Evolutionary conservation across 2,329 filamentous ascomycete genomes (phyloP).

Genomic region (Aurifilum marmelostoma): DNA sequence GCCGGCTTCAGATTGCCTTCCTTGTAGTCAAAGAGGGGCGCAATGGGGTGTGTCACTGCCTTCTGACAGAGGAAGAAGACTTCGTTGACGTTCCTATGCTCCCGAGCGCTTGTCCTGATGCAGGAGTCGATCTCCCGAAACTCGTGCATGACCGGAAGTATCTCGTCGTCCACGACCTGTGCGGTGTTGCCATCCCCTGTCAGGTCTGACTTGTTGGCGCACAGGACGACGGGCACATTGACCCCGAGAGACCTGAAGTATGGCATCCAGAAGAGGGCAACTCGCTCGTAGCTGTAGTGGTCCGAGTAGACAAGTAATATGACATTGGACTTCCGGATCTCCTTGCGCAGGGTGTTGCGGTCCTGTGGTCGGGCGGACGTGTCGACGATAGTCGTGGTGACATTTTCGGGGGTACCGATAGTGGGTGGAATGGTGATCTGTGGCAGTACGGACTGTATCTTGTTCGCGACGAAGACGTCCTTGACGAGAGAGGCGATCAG

Average conservation of each 20-base stretch:
- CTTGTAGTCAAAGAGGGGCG: conserved; percentile 95
- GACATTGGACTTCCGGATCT: conserved; percentile 95
- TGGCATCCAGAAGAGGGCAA: conserved; percentile 97
- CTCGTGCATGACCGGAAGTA: conserved; percentile 97
- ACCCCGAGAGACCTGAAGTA: conserved; percentile 98
- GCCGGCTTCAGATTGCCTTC: conserved; percentile 86
- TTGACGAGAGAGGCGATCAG: conserved; percentile 95
- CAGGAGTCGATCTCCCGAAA: conserved; percentile 99
- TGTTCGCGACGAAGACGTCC: conserved; percentile 92
- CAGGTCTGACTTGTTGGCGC: conserved; percentile 96
- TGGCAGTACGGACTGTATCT: conserved; percentile 87
- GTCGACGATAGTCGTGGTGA: conserved; percentile 96
- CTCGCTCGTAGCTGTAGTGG: conserved; percentile 97
- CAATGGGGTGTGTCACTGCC: conserved; percentile 94
- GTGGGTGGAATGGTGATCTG: conserved; percentile 94
- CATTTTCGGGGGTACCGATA: conserved; percentile 92
- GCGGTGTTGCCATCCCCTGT: conserved; percentile 73
- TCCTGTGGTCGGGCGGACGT: conserved; percentile 95
- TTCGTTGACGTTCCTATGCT: conserved; percentile 92
- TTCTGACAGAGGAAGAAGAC: conserved; percentile 98
- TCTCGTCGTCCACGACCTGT: conserved; percentile 92
- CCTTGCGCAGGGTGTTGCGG: conserved; percentile 84
- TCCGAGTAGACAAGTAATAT: conserved; percentile 97
- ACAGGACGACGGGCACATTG: conserved; percentile 95
- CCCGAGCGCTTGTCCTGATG: conserved; percentile 88